Evolutionary conservation across 2,329 filamentous ascomycete species (phyloP), one percentile per base, ranked within the genome.

Genomic region (Aspergillus clavatus): DNA sequence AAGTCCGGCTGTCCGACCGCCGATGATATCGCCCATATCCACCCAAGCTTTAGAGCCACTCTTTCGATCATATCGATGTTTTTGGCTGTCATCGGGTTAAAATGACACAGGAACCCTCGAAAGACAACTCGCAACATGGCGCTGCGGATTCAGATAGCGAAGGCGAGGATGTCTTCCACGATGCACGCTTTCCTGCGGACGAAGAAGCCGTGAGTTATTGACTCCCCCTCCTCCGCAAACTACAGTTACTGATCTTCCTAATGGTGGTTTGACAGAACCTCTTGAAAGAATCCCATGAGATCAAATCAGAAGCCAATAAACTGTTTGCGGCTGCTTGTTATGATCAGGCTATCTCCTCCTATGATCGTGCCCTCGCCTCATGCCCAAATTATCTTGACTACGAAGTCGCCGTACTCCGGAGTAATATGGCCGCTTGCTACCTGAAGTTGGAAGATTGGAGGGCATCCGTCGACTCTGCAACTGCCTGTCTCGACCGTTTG

Each of bases 351-450:
- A 84, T 97, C 51, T 79, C 83, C 54, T 84, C 80, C 49, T 97
- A 97, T 70, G 84, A 89, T 59, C 81, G 85, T 54, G 90, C 93
- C 18, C 75, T 94, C 3, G 76, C 81, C 10, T 79, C 83, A 6
- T 90, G 88, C 59, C 91, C 91, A 2, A 83, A 81, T 53, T 94
- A 95, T 63, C 79, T 95, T 21, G 83, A 91, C 63, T 95, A 88
- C 70, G 89, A 95, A 56, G 76, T 91, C 51, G 89, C 90, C 21
- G 87, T 97, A 7, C 75, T 97, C 5, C 82, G 84, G 47, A 89
- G 86, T 63, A 97, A 97, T 71, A 84, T 96, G 54, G 80, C 91
- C 1, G 91, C 90, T 7, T 95, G 89, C 62, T 82, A 95, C 58
- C 67, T 97, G 43, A 94, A 94, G 64, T 74, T 94, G 3, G 76